Conservation (phyloP, 2,329 filamentous ascomycete genomes). For the Trematosphaeria pertusa region DNA sequence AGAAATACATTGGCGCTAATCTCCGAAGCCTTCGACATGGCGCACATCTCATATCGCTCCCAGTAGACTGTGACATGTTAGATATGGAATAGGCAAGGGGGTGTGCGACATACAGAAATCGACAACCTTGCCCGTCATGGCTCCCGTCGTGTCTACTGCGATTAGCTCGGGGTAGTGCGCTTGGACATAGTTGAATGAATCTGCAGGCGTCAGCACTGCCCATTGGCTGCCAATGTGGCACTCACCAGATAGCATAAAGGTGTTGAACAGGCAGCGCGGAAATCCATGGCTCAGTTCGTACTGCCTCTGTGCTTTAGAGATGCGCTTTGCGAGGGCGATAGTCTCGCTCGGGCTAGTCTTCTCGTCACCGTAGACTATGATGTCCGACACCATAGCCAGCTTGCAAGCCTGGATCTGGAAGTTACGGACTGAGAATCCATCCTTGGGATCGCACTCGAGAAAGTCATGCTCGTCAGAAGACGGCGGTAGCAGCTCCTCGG, state of each 20-base stretch:
- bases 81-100: neutral
- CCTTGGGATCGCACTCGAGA: slow-evolving; percentile 80
- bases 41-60: slow-evolving; percentile 90
- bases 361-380: slow-evolving; percentile 88
- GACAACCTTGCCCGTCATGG: slow-evolving; percentile 76
- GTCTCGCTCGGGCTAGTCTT: slow-evolving; percentile 67
- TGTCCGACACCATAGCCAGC: slow-evolving; percentile 84
- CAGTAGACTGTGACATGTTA: slow-evolving; percentile 65
- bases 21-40: slow-evolving; percentile 88
- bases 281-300: slow-evolving; percentile 70
- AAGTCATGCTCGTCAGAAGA: slow-evolving; percentile 66
- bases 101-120: slow-evolving; percentile 71
- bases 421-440: slow-evolving; percentile 94
- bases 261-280: slow-evolving; percentile 74
- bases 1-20: slow-evolving; percentile 91
- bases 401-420: slow-evolving; percentile 97
- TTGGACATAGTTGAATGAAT: slow-evolving; percentile 64
- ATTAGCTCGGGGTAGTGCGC: slow-evolving; percentile 72
- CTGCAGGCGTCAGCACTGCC: slow-evolving; percentile 26
- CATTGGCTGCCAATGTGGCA: slow-evolving; percentile 11
- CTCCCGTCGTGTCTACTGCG: slow-evolving; percentile 74
- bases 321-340: slow-evolving; percentile 66
- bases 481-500: slow-evolving; percentile 75
- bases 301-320: slow-evolving; percentile 77
- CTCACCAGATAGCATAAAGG: slow-evolving; percentile 74